phyloP scores from a whole-genome alignment of 257 asterid species.

The Ophiorrhiza pumila region DNA sequence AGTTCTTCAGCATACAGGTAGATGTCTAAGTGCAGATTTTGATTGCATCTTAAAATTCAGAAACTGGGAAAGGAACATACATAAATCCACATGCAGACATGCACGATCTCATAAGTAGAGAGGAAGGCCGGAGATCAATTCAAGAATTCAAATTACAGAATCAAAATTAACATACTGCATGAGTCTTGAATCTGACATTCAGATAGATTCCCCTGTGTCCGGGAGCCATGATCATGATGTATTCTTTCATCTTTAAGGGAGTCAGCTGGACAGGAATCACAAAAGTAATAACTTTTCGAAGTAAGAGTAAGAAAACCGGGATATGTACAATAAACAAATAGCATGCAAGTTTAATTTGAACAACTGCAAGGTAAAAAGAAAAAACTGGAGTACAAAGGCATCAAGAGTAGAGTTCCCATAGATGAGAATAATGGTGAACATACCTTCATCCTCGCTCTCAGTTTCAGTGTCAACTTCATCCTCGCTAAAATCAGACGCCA shows the following conservation, averaged over 20 bases:
- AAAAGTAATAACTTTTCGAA: neutral
- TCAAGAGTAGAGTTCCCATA: slow-evolving; percentile 1
- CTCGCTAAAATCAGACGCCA: slow-evolving; percentile 78
- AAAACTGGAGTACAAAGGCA: neutral
- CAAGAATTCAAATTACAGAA: neutral
- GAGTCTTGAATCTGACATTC: slow-evolving; percentile 34
- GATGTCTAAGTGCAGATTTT: neutral
- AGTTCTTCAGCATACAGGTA: neutral
- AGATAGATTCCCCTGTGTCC: slow-evolving; percentile 35
- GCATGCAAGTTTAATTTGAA: neutral
- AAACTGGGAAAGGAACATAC: neutral
- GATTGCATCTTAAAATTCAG: no score
- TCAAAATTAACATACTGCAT: slow-evolving; percentile 26
- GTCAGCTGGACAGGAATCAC: slow-evolving; percentile 38
- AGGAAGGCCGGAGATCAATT: neutral
- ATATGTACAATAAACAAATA: no score
- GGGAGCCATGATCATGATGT: slow-evolving; percentile 34
- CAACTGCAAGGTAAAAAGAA: neutral
- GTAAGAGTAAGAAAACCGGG: neutral
- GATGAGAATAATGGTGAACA: neutral
- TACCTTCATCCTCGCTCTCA: slow-evolving; percentile 95
- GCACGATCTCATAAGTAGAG: neutral
- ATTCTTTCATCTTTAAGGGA: slow-evolving; percentile 51
- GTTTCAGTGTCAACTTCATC: slow-evolving; percentile 78
- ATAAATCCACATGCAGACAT: neutral